Evolutionary conservation across 768 basidiomycete genomes (phyloP).

Genomic region (Pleurotus cornucopiae): DNA sequence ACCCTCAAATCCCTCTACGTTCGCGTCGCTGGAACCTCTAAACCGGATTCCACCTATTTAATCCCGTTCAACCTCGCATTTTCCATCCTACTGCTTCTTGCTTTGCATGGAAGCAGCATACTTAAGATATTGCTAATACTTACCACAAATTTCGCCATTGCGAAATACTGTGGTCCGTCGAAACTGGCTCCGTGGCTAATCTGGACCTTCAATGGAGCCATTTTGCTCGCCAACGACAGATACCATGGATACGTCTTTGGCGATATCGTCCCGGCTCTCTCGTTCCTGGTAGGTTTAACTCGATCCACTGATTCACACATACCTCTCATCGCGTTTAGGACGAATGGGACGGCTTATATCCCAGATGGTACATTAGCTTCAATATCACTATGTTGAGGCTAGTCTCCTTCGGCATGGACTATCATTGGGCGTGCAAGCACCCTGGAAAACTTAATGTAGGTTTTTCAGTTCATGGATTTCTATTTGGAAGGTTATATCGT

Average conservation of each 20-base stretch:
- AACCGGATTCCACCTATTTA: slow-evolving; percentile 26
- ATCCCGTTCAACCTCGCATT: slow-evolving; percentile 59
- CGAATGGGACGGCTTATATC: slow-evolving; percentile 66
- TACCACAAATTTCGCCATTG: slow-evolving; percentile 62
- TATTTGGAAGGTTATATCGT: background rate
- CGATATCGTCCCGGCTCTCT: slow-evolving; percentile 48
- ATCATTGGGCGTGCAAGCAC: slow-evolving; percentile 70
- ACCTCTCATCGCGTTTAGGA: slow-evolving; percentile 42
- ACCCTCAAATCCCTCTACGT: slow-evolving; percentile 48
- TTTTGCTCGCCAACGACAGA: slow-evolving; percentile 77
- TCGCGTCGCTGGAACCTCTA: slow-evolving; percentile 19
- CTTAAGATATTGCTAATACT: slow-evolving; percentile 79
- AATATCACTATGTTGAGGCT: slow-evolving; percentile 96
- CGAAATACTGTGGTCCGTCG: slow-evolving; percentile 38
- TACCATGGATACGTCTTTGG: slow-evolving; percentile 72
- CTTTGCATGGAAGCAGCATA: slow-evolving; percentile 76
- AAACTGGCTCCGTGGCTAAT: slow-evolving; percentile 48
- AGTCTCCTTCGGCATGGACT: slow-evolving; percentile 91
- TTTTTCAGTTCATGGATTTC: slow-evolving; percentile 8
- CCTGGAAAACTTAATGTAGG: slow-evolving; percentile 39
- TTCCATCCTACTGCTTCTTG: slow-evolving; percentile 59
- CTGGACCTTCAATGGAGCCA: slow-evolving; percentile 72
- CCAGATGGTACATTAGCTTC: slow-evolving; percentile 91
- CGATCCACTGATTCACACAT: background rate
- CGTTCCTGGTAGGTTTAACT: slow-evolving; percentile 51